Base-by-base conservation (phyloP, 2,329 filamentous ascomycete species). In the Chlorencoelia australis region DNA sequence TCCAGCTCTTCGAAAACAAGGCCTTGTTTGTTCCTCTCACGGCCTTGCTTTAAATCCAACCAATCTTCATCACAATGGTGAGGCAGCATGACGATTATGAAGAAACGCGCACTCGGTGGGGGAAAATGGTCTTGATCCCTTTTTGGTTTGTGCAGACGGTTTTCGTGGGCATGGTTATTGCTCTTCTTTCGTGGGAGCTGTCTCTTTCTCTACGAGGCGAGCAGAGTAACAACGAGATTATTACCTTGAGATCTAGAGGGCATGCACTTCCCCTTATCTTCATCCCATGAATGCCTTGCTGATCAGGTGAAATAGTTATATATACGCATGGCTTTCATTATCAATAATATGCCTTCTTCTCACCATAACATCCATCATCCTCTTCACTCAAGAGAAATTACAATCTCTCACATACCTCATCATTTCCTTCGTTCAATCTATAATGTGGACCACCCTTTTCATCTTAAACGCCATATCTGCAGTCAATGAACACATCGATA, bases 101-200 rank as follows among this genome's bases (percentile, higher is more conserved):
- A n/a, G n/a, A n/a, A n/a, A n/a, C n/a, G 10, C 6, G 6, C 25
- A 41, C 46, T 14, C 48, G 48, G 37, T 52, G 46, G 46, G 37
- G 46, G 4, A 51, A 48, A 36, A 6, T 39, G 0, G 34, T 50
- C 10, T 39, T 52, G 8, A 37, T 52, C 21, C 49, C 49, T 14
- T 51, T 46, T 31, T 52, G 49, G 49, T 37, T 30, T 3, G n/a
- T 51, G 8, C 49, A 52, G 28, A 19, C 50, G 17, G 14, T 44
- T 9, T 42, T 51, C 27, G 33, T 43, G 27, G 22, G 47, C n/a
- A 10, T 41, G 7, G 37, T 48, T 20, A 43, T 52, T 15, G 43
- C 16, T 1, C 33, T 44, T 8, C 27, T 48, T n/a, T n/a, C n/a
- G n/a, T n/a, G n/a, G n/a, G n/a, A n/a, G n/a, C n/a, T n/a, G n/a